Evolutionary conservation across 1,139 yeast species (phyloP), one percentile per base, ranked within the genome.

Genomic region (Zygoascus hellenicus): DNA sequence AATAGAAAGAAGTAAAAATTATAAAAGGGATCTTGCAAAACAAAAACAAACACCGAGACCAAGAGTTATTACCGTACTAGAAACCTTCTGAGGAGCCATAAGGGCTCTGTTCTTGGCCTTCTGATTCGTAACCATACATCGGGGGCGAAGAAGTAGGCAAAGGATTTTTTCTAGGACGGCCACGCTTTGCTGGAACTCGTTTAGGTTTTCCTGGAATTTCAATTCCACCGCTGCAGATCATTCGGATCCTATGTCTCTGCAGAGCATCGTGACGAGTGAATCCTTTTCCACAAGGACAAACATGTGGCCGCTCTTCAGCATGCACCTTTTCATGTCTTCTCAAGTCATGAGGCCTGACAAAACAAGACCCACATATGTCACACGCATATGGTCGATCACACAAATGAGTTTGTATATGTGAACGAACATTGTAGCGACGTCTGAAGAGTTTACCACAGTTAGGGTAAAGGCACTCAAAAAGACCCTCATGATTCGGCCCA

Each of bases 371-470:
- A 58, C 83, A 78, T 10, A 58, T 56, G 3, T 80, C 78, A 63
- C 92, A 85, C 2, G 64, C 52, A 59, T 84, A 81, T 4, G 99
- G 99, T 48, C 97, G 72, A 65, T 94, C 98, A 63, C 94, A 83
- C 46, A 94, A 70, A 71, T 94, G 99, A 0, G 98, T 94, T 64
- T 94, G 98, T 49, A 94, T 90, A 64, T 94, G 99, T 0, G 97
- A 88, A 52, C 97, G 75, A n/a, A 88, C 89, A 62, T 94, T 94
- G 67, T 94, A 94, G 44, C 96, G 74, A 60, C 98, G 75, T 9
- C 90, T 81, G 67, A 94, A 92, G 49, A 77, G 71, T 65, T 94
- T 89, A 14, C 87, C 85, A 67, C 99, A 94, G 47, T 77, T 76
- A 22, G 85, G 79, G 65, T 75, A 92, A 50, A 78, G 74, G 65